Evolutionary conservation across 306 rosid genomes (phyloP).

Genomic region (Malus fusca): DNA sequence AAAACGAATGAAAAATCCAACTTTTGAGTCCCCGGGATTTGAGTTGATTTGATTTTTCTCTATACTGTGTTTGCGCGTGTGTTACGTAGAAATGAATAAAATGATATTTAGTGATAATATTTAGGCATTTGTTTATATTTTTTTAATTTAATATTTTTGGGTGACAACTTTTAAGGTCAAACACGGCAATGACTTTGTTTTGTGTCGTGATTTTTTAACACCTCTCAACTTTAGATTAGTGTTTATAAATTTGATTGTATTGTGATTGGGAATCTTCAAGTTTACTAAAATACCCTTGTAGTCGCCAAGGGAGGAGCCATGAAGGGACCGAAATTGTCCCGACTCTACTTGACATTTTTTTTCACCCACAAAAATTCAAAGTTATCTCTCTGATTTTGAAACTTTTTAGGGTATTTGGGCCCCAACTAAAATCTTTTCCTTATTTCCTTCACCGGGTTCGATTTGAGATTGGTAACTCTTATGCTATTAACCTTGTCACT

Average conservation of each 20-base stretch:
- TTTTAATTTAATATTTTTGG: background rate
- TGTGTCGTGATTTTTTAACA: constrained; percentile 33
- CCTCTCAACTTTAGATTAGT: background rate
- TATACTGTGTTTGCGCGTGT: background rate
- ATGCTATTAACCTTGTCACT: no score
- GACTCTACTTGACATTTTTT: no score
- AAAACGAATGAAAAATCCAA: constrained; percentile 1
- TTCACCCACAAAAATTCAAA: no score
- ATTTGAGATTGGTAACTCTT: no score
- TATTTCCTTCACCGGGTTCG: no score
- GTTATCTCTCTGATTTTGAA: no score
- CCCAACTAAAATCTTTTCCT: no score
- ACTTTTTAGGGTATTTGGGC: no score
- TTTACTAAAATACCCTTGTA: background rate
- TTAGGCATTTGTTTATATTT: background rate
- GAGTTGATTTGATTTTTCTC: no score
- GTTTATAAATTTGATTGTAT: background rate
- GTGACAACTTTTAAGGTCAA: constrained; percentile 45
- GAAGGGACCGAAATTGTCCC: no score
- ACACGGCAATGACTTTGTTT: constrained; percentile 76
- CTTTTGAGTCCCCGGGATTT: background rate
- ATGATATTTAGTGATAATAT: background rate
- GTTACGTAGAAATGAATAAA: background rate
- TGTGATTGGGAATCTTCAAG: background rate
- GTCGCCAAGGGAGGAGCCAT: no score